Conservation (phyloP, 345 rosid genomes). For the Lagerstroemia speciosa region DNA sequence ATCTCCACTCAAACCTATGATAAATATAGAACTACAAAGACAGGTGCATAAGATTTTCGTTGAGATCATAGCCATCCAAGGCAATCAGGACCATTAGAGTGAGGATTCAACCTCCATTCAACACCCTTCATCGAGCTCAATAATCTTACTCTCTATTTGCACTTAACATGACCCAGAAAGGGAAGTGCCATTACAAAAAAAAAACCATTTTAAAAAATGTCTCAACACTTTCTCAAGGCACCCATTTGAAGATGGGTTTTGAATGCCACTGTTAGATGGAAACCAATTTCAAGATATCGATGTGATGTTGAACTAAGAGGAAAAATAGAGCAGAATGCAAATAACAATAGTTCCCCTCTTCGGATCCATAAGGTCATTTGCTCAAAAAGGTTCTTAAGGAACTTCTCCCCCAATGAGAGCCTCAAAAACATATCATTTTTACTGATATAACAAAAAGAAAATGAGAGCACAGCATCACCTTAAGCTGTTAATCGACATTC, state of each 20-base stretch:
- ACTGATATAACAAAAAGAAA: no score
- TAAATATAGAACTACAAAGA: not conserved
- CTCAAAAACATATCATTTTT: no score
- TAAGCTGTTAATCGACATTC: no score
- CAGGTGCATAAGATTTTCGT: not conserved
- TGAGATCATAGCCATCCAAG: not conserved
- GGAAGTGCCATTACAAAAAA: not conserved
- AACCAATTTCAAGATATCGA: not conserved
- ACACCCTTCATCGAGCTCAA: slow-evolving; percentile 13
- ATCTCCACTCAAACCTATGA: not conserved
- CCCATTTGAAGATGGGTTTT: not conserved
- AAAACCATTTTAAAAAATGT: not conserved
- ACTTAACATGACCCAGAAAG: slow-evolving; percentile 2
- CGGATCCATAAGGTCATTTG: not conserved
- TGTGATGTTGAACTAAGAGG: not conserved
- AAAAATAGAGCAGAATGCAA: not conserved
- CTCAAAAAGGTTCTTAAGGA: not conserved
- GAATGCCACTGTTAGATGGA: not conserved
- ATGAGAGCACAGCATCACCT: not conserved
- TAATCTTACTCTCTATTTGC: slow-evolving; percentile 21
- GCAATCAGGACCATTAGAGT: slow-evolving; percentile 2
- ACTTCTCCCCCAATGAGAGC: not conserved
- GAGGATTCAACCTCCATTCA: slow-evolving; percentile 1
- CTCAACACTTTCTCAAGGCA: not conserved
- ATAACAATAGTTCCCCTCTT: not conserved